These are phyloP conservation scores for Globisporangium camurandrum DNA, from an alignment of 352 stramenopile species.

Conservation along the genomic window DNA sequence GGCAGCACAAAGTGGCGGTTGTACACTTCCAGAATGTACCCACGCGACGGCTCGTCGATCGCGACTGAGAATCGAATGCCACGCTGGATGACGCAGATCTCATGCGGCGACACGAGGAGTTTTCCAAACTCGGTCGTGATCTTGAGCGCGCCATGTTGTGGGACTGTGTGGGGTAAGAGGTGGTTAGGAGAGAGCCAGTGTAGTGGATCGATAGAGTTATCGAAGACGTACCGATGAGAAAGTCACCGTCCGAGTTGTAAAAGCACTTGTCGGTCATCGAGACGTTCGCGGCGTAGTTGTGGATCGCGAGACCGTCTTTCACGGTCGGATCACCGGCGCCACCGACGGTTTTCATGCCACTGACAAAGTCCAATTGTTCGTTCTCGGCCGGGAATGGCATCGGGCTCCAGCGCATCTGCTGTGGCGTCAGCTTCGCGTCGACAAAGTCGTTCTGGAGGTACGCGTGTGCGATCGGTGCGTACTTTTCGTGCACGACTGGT, in stretches of 20 bases:
- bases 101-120: constrained; percentile 74
- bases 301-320: constrained; percentile 91
- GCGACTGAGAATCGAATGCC: constrained; percentile 93
- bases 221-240: constrained; percentile 77
- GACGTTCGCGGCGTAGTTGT: constrained; percentile 89
- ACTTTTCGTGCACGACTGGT: constrained; percentile 73
- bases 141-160: constrained; percentile 84
- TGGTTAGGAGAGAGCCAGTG: neutral
- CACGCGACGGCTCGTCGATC: constrained; percentile 72
- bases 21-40: constrained; percentile 95
- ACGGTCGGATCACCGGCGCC: constrained; percentile 83
- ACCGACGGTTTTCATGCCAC: constrained; percentile 81
- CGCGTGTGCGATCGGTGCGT: constrained; percentile 32
- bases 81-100: constrained; percentile 94
- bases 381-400: constrained; percentile 56
- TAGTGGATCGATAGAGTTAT: neutral
- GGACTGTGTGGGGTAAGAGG: constrained; percentile 39
- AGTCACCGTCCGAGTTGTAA: constrained; percentile 96
- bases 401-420: constrained; percentile 91
- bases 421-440: constrained; percentile 64
- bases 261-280: constrained; percentile 89
- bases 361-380: constrained; percentile 81
- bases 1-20: constrained; percentile 94
- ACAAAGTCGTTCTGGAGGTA: constrained; percentile 67
- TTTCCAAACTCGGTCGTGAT: constrained; percentile 93